Conservation (phyloP, 768 basidiomycete species). For the Boletales sp. region DNA sequence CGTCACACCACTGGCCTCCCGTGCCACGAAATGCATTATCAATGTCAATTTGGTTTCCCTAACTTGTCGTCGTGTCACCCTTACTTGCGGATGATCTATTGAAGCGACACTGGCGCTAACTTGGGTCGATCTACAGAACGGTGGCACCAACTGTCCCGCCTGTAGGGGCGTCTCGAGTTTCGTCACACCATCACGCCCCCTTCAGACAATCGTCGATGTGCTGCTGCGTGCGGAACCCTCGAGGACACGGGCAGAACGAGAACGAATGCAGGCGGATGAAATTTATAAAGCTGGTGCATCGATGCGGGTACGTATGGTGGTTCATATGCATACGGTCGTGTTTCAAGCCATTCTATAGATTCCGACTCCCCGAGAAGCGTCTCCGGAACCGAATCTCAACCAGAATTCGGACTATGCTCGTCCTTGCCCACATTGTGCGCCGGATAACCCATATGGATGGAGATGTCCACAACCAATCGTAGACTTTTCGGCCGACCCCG, state of each 20-base stretch:
- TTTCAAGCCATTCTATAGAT: slow-evolving; percentile 42
- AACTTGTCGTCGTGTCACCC: neutral
- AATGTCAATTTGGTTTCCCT: neutral
- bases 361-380: slow-evolving; percentile 69
- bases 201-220: slow-evolving; percentile 71
- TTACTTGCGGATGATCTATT: neutral
- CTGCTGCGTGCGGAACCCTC: slow-evolving; percentile 70
- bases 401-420: slow-evolving; percentile 61
- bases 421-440: slow-evolving; percentile 75
- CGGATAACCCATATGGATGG: slow-evolving; percentile 75
- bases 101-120: slow-evolving; percentile 6
- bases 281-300: slow-evolving; percentile 61
- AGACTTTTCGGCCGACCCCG: slow-evolving; percentile 65
- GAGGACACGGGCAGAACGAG: slow-evolving; percentile 61
- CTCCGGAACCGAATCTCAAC: slow-evolving; percentile 72
- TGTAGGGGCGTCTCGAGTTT: slow-evolving; percentile 69
- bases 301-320: slow-evolving; percentile 52
- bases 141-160: slow-evolving; percentile 80
- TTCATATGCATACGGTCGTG: neutral
- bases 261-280: slow-evolving; percentile 79
- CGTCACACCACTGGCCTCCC: neutral
- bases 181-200: slow-evolving; percentile 67
- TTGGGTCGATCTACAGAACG: slow-evolving; percentile 50
- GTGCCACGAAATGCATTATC: slow-evolving; percentile 3
- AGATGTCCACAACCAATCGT: slow-evolving; percentile 75